Base-by-base conservation (phyloP, 495 filamentous ascomycete genomes). In the Aspergillus indologenus region DNA sequence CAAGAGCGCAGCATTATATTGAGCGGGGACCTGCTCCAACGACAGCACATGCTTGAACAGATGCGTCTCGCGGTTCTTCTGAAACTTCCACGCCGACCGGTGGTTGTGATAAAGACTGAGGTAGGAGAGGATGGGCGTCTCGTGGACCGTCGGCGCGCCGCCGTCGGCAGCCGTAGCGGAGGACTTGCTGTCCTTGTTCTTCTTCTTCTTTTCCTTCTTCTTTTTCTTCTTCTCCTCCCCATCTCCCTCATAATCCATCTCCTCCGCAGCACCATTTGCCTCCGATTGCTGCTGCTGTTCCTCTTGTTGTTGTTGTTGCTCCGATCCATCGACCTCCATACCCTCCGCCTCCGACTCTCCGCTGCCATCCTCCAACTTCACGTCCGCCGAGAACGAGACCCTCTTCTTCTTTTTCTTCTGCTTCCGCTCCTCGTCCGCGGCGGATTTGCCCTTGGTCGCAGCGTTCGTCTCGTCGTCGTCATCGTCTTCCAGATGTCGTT, bases 71-170 rank as follows among this genome's bases (percentile, higher is more conserved):
- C 89, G 83, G 56, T 87, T 88, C 76, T 96, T 96, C 77, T 92
- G 92, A 76, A 96, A 96, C 71, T 96, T 96, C 92, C 92, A 96
- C 42, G 73, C 76, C 0, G 78, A 71, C 45, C 83, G 85, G 48
- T 83, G 78, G 45, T 80, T 81, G 68, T 87, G 75, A 80, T 90
- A 92, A 68, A 81, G 79, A 22, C 76, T 80, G 20, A 96, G 79
- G 69, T 96, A 96, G 20, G 73, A 76, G 42, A 95, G 81, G 57
- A 90, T 85, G 5, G 86, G 83, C 47, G 83, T 79, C 63, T 83
- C 71, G 54, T 72, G 65, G 21, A 66, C 60, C 44, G 61, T 60
- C 24, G 52, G 31, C 20, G 19, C 45, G 18, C 5, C 20, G 12
- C 45, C 45, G 19, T 48, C 23, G 8, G 45, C 12, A 6, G 62